Evolutionary conservation across 306 rosid genomes (phyloP), one percentile per base, ranked within the genome.

Genomic region (Pterocarpus macrocarpus): DNA sequence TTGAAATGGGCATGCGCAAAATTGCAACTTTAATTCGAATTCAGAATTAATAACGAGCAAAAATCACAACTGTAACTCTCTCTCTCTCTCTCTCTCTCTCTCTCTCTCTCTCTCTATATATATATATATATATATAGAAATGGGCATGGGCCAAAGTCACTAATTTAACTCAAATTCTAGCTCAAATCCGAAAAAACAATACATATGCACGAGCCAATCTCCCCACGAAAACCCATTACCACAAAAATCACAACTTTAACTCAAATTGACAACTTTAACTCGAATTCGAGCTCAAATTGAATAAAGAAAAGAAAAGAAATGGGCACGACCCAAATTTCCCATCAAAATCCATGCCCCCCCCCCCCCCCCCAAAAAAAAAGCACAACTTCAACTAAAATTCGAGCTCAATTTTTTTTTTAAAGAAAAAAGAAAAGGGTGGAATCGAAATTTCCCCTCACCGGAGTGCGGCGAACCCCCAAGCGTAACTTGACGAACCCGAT

Each of bases 401-500:
- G 0, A 74, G 69, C 49, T 17, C 47, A 64, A 73, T 8, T 33
- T 76, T 77, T 10, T 45, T 81, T 63, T 87, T 8, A 7, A 35
- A 73, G 17, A 30, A 4, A 32, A 30, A 34, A 13, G 12, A 6
- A 14, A 2, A n/a, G n/a, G 28, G 1, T 1, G 12, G 3, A 47
- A 12, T 13, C 13, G 52, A 35, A 84, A 63, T 5, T 36, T 73
- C 28, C 5, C 0, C 70, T 85, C 33, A 93, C 99, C 89, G 75
- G 87, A 76, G 83, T 86, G 56, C 97, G 90, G 47, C 45, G 94
- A 82, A 58, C 73, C 28, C 98, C 98, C 1, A 88, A 30, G 2
- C 89, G 94, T 85, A 95, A 97, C 86, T 95, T 95, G 59, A 93
- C 93, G 77, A 95, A 95, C 67, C 98, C 99, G 50, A 93, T 67